Conservation (phyloP, 192 early-diverging fungal genomes). For the Blastocladiella britannica region DNA sequence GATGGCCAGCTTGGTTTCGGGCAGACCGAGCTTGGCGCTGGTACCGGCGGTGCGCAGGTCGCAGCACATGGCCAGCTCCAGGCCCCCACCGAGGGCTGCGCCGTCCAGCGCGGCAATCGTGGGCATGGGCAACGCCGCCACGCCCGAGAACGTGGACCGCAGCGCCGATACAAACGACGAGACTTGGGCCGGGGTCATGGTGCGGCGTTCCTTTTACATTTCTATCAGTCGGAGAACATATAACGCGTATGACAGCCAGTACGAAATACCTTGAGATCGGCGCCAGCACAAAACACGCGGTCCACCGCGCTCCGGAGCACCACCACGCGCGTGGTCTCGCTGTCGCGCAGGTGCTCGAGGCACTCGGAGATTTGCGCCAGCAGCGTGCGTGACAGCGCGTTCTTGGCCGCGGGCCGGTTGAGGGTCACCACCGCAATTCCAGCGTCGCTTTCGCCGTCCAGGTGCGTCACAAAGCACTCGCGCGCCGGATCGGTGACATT, state of each 20-base stretch:
- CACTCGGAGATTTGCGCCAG: slow-evolving; percentile 45
- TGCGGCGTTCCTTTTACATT: slow-evolving; percentile 43
- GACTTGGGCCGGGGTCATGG: slow-evolving; percentile 57
- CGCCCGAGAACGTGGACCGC: slow-evolving; percentile 50
- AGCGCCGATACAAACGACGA: slow-evolving; percentile 60
- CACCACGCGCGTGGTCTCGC: slow-evolving; percentile 45
- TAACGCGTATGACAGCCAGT: background rate
- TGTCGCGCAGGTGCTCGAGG: slow-evolving; percentile 39
- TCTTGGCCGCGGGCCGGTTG: slow-evolving; percentile 65
- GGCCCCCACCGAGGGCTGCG: slow-evolving; percentile 74
- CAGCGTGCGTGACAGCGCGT: slow-evolving; percentile 68
- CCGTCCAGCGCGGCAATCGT: slow-evolving; percentile 90
- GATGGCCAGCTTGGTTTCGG: slow-evolving; percentile 82
- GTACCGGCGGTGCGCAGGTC: slow-evolving; percentile 72
- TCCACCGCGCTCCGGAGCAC: slow-evolving; percentile 56
- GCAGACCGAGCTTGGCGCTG: slow-evolving; percentile 60
- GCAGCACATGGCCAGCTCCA: slow-evolving; percentile 73
- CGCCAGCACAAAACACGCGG: slow-evolving; percentile 81
- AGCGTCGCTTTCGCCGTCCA: slow-evolving; percentile 2
- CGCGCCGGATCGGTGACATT: background rate
- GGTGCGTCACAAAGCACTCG: background rate
- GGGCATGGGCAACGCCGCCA: slow-evolving; percentile 73
- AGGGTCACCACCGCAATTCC: slow-evolving; percentile 66
- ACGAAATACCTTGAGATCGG: slow-evolving; percentile 85
- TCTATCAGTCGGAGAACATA: background rate